Conservation (phyloP, 1,284 basidiomycete genomes). For the Athelia psychrophila region DNA sequence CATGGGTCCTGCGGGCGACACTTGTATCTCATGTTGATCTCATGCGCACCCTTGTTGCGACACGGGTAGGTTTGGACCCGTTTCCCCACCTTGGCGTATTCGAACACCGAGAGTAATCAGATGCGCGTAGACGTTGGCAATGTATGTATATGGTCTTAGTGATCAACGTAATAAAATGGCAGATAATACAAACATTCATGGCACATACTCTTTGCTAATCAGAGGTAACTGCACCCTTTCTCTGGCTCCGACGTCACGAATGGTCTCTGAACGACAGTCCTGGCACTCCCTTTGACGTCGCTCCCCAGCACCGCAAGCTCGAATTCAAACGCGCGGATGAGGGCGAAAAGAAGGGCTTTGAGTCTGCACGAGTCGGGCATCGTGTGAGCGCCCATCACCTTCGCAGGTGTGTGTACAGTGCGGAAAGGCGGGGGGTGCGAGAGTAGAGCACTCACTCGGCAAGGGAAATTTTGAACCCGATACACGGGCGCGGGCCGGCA, state of each 20-base stretch:
- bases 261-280: constrained; percentile 8
- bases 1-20: no score
- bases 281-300: constrained; percentile 5
- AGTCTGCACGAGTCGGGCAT: no score
- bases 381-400: constrained; percentile 3
- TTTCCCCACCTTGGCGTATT: no score
- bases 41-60: no score
- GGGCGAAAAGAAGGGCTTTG: constrained; percentile 36
- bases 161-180: no score
- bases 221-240: constrained; percentile 6
- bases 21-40: no score
- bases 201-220: background rate
- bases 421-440: background rate
- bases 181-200: no score
- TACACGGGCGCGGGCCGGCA: constrained; percentile 52
- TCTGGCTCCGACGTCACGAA: constrained; percentile 1
- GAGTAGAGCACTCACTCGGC: constrained; percentile 36
- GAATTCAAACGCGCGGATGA: constrained; percentile 33
- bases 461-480: constrained; percentile 56
- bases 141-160: no score
- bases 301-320: constrained; percentile 18
- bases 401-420: background rate
- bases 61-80: no score
- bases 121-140: no score
- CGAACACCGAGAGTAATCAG: no score